phyloP scores from a whole-genome alignment of 2,329 filamentous ascomycete genomes.

The Zasmidium cellare region DNA sequence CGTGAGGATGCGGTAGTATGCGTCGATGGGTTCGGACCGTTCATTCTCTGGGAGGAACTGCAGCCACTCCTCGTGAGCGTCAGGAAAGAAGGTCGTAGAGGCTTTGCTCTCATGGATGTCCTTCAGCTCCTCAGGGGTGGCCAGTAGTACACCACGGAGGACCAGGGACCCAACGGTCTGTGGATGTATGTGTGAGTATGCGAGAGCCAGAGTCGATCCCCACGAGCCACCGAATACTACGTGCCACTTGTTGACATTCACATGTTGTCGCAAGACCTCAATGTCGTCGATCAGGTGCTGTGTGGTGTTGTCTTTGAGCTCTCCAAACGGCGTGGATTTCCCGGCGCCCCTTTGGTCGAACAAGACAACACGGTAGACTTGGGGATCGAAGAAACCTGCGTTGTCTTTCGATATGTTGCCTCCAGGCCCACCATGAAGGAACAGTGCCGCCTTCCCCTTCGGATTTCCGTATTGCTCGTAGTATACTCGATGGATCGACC shows the following conservation, averaged over 20 bases:
- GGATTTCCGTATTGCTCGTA: slow-evolving; percentile 15
- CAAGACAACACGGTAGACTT: slow-evolving; percentile 41
- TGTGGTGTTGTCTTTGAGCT: slow-evolving; percentile 12
- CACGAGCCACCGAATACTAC: slow-evolving; percentile 15
- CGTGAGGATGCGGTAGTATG: too few relatives aligned
- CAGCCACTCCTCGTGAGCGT: not conserved
- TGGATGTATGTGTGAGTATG: slow-evolving; percentile 10
- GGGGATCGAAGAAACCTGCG: slow-evolving; percentile 17
- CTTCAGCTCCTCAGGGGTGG: not conserved
- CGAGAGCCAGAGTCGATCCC: slow-evolving; percentile 10
- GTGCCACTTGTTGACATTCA: slow-evolving; percentile 9
- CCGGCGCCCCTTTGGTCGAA: slow-evolving; percentile 44
- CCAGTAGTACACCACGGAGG: slow-evolving; percentile 5
- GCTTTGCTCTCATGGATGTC: not conserved
- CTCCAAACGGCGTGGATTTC: slow-evolving; percentile 26
- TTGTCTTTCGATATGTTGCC: slow-evolving; percentile 22
- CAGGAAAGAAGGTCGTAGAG: not conserved
- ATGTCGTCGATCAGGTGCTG: slow-evolving; percentile 12
- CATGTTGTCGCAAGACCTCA: slow-evolving; percentile 8
- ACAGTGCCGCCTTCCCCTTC: slow-evolving; percentile 6
- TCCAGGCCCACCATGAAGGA: slow-evolving; percentile 7
- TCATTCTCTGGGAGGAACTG: not conserved
- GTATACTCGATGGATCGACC: slow-evolving; percentile 12
- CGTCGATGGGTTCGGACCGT: too few relatives aligned
- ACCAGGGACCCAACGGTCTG: slow-evolving; percentile 9